Conservation (phyloP, 2,329 filamentous ascomycete genomes). For the Diaporthe nobilis region DNA sequence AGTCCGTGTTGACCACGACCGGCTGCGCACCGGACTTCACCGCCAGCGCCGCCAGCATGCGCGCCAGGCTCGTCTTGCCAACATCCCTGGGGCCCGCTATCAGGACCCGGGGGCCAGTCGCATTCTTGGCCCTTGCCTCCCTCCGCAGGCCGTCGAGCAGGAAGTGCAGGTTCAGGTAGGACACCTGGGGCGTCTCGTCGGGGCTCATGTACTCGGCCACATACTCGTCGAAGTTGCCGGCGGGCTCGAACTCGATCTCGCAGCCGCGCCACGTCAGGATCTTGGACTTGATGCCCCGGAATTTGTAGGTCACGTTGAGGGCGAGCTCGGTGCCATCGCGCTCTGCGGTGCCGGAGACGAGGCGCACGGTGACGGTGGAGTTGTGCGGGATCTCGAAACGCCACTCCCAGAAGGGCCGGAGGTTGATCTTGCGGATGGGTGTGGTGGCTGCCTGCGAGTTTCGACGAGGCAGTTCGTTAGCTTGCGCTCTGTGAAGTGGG, state of each 20-base stretch:
- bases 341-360: slow-evolving; percentile 88
- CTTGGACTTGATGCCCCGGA: slow-evolving; percentile 86
- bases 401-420: slow-evolving; percentile 81
- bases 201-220: slow-evolving; percentile 75
- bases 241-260: slow-evolving; percentile 81
- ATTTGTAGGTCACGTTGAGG: slow-evolving; percentile 82
- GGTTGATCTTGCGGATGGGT: slow-evolving; percentile 62
- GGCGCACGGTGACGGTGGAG: slow-evolving; percentile 64
- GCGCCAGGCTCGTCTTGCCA: slow-evolving; percentile 87
- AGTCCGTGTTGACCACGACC: slow-evolving; percentile 87
- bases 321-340: slow-evolving; percentile 96
- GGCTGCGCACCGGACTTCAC: slow-evolving; percentile 81
- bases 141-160: slow-evolving; percentile 80
- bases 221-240: slow-evolving; percentile 66
- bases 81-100: slow-evolving; percentile 83
- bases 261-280: slow-evolving; percentile 95
- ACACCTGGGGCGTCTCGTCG: slow-evolving; percentile 85
- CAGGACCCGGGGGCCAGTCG: slow-evolving; percentile 81
- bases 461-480: neutral
- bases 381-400: slow-evolving; percentile 78
- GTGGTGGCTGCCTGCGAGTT: slow-evolving; percentile 52
- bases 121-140: slow-evolving; percentile 64
- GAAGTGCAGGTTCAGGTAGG: slow-evolving; percentile 89
- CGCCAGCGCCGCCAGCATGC: slow-evolving; percentile 84
- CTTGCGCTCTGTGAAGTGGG: neutral